Base-by-base conservation (phyloP, 2,329 filamentous ascomycete genomes). In the Clarireedia monteithiana region DNA sequence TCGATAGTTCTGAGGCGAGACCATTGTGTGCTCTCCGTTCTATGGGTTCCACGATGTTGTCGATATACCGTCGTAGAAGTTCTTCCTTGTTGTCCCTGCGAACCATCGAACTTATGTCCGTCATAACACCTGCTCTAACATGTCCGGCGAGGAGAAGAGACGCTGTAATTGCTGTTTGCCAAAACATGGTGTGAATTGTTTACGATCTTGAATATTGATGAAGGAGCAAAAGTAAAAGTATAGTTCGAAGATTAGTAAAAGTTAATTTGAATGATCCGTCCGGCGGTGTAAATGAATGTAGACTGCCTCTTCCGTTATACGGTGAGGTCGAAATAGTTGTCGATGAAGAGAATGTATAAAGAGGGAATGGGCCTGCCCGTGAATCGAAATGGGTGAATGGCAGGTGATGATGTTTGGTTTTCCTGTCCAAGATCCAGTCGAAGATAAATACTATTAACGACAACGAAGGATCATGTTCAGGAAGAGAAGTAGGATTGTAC, bases 21-120 rank as follows among this genome's bases (percentile, higher is more conserved):
- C 17, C 23, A 24, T 9, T 24, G n/a, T 10, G 30, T 50, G 64
- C 60, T 53, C 62, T 64, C 47, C 60, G 57, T 56, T 67, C 64
- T 42, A 66, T 60, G 27, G 66, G 64, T 48, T 69, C 67, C 24
- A 68, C 63, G 17, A 67, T 57, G 23, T 59, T 53, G 15, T 67
- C 62, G 30, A 67, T 64, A 52, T 67, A 67, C 64, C 67, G 64
- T 47, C 62, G 62, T 58, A 66, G 62, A 26, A 54, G 54, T 44
- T 62, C 57, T 54, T 69, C 66, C 49, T 26, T 52, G 27, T 56
- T 47, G 44, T 56, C 49, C 38, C 53, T 48, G 24, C 38, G 47
- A 51, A 45, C 47, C 27, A 51, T 26, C 7, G 17, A n/a, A 17
- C 17, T 45, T 38, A 45, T 36, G 27, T 53, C 54, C 54, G 64